Percentiles rank a stretch among this genome's conserved stretches.
Evolutionary conservation across 371 early-diverging fungal species (phyloP).

Genomic region (Mucor irregularis): DNA sequence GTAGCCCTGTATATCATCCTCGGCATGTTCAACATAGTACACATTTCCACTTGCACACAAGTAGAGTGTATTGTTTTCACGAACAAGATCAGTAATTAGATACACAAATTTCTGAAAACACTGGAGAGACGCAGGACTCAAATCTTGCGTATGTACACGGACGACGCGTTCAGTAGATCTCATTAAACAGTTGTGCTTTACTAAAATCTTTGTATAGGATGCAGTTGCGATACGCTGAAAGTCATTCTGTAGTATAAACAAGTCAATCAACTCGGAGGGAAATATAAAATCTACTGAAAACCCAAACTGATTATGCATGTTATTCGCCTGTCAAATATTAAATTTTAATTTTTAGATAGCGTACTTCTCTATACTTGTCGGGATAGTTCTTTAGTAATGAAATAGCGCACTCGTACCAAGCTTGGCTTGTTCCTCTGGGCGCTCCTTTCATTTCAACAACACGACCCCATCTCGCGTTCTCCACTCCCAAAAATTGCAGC

Average conservation of each 20-base stretch:
- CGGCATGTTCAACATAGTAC: too few species aligned
- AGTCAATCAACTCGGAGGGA: not conserved
- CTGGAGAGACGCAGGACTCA: not conserved
- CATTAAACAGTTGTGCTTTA: not conserved
- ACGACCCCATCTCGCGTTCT: not conserved
- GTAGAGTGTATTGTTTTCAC: too few species aligned
- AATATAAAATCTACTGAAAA: conserved; percentile 1
- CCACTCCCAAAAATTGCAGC: not conserved
- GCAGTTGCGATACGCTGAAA: not conserved
- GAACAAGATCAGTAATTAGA: not conserved
- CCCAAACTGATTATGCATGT: not conserved
- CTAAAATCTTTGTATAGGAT: not conserved
- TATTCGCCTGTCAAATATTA: too few species aligned
- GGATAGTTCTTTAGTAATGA: not conserved
- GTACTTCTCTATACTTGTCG: not conserved
- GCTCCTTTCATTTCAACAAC: not conserved
- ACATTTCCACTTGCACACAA: too few species aligned
- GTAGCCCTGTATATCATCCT: too few species aligned
- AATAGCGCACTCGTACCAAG: not conserved
- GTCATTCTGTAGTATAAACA: not conserved
- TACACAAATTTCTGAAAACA: not conserved
- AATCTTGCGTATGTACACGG: not conserved
- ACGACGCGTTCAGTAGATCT: conserved; percentile 11
- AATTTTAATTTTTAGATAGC: too few species aligned
- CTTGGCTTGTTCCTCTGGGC: not conserved